Evolutionary conservation across 257 asterid species (phyloP).

Genomic region (Jacaranda mimosifolia): DNA sequence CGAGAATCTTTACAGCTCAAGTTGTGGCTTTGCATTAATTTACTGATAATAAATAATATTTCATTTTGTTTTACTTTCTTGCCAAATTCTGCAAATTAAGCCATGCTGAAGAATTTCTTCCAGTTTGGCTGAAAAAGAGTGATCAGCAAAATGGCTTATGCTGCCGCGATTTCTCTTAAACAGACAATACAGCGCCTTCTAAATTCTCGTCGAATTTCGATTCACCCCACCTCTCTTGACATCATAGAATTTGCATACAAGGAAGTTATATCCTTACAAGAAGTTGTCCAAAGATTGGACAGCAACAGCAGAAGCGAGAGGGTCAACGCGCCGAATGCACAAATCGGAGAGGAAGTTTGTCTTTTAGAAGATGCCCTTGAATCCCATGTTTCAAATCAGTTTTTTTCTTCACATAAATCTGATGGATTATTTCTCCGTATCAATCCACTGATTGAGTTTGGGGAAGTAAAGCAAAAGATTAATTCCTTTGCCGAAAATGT

Average conservation of each 20-base stretch:
- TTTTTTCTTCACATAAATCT: no score
- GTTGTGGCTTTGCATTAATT: no score
- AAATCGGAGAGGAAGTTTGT: conserved; percentile 6
- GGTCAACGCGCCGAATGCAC: not conserved
- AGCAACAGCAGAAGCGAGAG: not conserved
- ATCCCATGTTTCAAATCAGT: not conserved
- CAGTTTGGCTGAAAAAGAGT: not conserved
- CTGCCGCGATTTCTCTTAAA: conserved; percentile 18
- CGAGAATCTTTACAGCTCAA: no score
- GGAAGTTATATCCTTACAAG: not conserved
- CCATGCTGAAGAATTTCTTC: no score
- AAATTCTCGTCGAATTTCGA: not conserved
- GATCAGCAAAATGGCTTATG: conserved; percentile 5
- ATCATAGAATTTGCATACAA: not conserved
- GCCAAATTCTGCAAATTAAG: not conserved
- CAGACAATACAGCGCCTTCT: no score
- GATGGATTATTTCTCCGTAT: no score
- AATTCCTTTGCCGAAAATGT: no score
- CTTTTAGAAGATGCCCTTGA: conserved; percentile 6
- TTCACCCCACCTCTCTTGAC: not conserved
- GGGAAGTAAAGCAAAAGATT: no score
- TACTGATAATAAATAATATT: no score
- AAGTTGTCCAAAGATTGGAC: not conserved
- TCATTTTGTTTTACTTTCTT: no score
- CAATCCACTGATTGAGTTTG: no score